A percentile compares a stretch with the other conserved stretches of the same genome.
These are phyloP conservation scores for Ustilago nuda DNA, from an alignment of 1,284 basidiomycete genomes.

Conservation along the genomic window DNA sequence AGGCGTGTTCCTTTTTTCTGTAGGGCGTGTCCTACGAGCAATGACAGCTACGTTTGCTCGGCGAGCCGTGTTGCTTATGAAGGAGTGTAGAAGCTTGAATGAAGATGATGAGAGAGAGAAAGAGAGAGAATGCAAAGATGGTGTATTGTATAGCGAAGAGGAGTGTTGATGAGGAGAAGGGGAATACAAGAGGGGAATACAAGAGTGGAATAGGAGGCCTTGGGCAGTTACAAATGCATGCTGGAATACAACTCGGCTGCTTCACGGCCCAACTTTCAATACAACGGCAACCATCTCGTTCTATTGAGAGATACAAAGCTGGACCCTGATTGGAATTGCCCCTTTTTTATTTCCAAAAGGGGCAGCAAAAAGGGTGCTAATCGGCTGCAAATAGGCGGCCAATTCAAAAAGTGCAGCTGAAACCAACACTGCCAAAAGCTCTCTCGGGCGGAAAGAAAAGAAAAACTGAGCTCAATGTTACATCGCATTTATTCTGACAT, in stretches of 20 bases:
- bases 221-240: conserved; percentile 2
- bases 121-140: neutral
- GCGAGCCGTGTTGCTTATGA: neutral
- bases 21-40: no score
- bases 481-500: no score
- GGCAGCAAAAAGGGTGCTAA: neutral
- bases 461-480: no score
- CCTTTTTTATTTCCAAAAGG: conserved; percentile 1
- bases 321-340: conserved; percentile 21
- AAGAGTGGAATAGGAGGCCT: conserved; percentile 13
- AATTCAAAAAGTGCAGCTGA: no score
- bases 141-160: neutral
- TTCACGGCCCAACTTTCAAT: neutral
- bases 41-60: no score
- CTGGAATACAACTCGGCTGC: conserved; percentile 9
- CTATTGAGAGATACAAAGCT: conserved; percentile 3
- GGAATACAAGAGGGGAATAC: neutral
- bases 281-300: neutral
- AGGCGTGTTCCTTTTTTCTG: neutral
- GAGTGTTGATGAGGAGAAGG: neutral
- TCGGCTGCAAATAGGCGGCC: no score
- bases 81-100: neutral
- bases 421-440: no score
- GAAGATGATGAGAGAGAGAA: neutral
- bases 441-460: no score